Evolutionary conservation across 805 yeast species (phyloP).

Genomic region (Ogataea saltuana): DNA sequence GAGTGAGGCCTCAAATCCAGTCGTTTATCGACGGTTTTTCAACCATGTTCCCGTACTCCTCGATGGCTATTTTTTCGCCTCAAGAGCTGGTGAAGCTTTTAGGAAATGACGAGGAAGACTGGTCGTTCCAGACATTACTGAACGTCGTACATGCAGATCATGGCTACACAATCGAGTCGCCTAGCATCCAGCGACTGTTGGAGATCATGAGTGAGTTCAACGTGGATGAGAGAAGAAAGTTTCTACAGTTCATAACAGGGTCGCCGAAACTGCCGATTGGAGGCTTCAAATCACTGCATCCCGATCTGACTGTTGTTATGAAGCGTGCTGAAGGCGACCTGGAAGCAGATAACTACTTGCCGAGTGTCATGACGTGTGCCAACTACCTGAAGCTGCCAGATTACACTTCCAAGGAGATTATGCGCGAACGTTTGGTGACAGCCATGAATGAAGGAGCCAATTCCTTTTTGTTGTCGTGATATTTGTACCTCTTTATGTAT

Average conservation of each 20-base stretch:
- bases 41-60: constrained; percentile 73
- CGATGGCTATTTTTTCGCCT: constrained; percentile 70
- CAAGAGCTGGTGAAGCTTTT: constrained; percentile 69
- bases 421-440: constrained; percentile 57
- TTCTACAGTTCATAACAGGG: constrained; percentile 88
- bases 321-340: constrained; percentile 74
- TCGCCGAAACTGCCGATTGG: constrained; percentile 93
- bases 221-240: constrained; percentile 59
- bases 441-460: constrained; percentile 90
- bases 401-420: constrained; percentile 61
- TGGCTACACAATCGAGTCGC: constrained; percentile 77
- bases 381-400: constrained; percentile 89
- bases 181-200: constrained; percentile 60
- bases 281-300: constrained; percentile 80
- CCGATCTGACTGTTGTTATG: constrained; percentile 83
- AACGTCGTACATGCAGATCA: constrained; percentile 80
- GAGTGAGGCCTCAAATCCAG: constrained; percentile 62
- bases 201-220: constrained; percentile 58
- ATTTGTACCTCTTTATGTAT: neutral
- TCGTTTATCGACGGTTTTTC: constrained; percentile 82
- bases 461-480: constrained; percentile 73
- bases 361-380: constrained; percentile 98
- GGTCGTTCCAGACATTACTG: constrained; percentile 66
- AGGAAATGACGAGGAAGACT: constrained; percentile 84
- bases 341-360: constrained; percentile 75